Percentiles rank a stretch among this genome's conserved stretches.
Conservation (phyloP, 495 filamentous ascomycete genomes). For the Podospora pseudopauciseta region DNA sequence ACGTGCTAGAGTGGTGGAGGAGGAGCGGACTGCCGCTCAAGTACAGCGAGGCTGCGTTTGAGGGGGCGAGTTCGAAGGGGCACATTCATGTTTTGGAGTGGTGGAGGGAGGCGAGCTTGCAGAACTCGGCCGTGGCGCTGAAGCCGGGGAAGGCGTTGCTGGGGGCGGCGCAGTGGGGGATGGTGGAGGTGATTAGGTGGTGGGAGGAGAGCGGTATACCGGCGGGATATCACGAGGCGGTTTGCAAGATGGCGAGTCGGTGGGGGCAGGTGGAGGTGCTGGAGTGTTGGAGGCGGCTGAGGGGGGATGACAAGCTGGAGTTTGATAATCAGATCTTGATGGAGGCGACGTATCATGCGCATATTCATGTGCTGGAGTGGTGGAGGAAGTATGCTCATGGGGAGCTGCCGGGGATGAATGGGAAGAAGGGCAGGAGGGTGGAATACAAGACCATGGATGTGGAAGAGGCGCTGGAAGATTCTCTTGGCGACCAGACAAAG, state of each 20-base stretch:
- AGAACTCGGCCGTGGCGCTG: conserved; percentile 40
- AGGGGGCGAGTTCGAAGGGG: conserved; percentile 77
- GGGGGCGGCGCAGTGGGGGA: conserved; percentile 74
- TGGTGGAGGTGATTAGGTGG: conserved; percentile 68
- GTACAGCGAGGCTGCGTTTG: conserved; percentile 81
- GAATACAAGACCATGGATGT: conserved; percentile 96
- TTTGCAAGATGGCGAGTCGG: conserved; percentile 76
- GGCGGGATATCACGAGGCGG: conserved; percentile 66
- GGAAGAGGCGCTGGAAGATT: conserved; percentile 89
- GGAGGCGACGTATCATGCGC: conserved; percentile 80
- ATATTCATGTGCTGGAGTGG: conserved; percentile 83
- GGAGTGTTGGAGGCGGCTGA: conserved; percentile 72
- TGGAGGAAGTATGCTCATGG: conserved; percentile 73
- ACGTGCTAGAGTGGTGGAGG: conserved; percentile 90
- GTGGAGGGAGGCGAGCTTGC: conserved; percentile 68
- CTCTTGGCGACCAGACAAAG: conserved; percentile 62
- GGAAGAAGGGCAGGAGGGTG: conserved; percentile 50
- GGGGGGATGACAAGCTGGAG: conserved; percentile 74
- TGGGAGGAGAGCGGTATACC: conserved; percentile 77
- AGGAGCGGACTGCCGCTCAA: conserved; percentile 72
- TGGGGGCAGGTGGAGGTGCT: conserved; percentile 85
- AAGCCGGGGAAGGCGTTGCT: conserved; percentile 79
- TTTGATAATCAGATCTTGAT: conserved; percentile 89
- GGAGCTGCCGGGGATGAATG: conserved; percentile 42
- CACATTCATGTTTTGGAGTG: conserved; percentile 82